Base-by-base conservation (phyloP, 2,329 filamentous ascomycete species). In the Penicillium sumatraense region DNA sequence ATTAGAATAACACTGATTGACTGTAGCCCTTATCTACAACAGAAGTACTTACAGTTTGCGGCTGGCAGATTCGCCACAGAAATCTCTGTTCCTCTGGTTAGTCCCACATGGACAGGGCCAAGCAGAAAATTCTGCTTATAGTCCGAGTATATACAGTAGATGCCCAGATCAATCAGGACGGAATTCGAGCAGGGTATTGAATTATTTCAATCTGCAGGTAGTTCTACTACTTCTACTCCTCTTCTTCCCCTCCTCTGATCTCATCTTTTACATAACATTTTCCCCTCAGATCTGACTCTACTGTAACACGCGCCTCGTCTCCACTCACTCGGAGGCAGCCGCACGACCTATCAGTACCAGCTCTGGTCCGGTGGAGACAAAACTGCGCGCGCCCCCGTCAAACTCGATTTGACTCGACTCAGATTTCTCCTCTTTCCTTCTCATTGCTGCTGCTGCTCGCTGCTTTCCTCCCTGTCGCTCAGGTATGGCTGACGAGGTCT, bases 251-350 rank as follows among this genome's bases (percentile, higher is more conserved):
- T n/a, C n/a, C n/a, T n/a, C n/a, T n/a, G n/a, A n/a, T n/a, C n/a
- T n/a, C n/a, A n/a, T n/a, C n/a, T 61, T 60, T 67, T 68, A 68
- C 66, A 58, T 65, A 68, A 68, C 21, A 47, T 42, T 40, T 64
- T 64, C 9, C 33, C 50, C 35, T 31, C 14, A 29, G 26, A 29
- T 29, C 26, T 11, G 11, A 29, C 24, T 16, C 40, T 13, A 21
- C 49, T 31, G 53, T 52, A 44, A 53, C 49, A 52, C 24, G 31
- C 33, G 53, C 53, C 41, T 47, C 42, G 52, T 49, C 58, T 59
- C 60, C 60, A 60, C 38, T 24, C 42, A 49, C 54, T 57, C 49
- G 53, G 53, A 54, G 42, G 24, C 35, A 49, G 20, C 54, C 56
- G 45, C 52, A 21, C 29, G 52, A 29, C 31, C 49, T 51, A 18